Conservation (phyloP, 441 rosid genomes). For the Pelargonium citronellum region DNA sequence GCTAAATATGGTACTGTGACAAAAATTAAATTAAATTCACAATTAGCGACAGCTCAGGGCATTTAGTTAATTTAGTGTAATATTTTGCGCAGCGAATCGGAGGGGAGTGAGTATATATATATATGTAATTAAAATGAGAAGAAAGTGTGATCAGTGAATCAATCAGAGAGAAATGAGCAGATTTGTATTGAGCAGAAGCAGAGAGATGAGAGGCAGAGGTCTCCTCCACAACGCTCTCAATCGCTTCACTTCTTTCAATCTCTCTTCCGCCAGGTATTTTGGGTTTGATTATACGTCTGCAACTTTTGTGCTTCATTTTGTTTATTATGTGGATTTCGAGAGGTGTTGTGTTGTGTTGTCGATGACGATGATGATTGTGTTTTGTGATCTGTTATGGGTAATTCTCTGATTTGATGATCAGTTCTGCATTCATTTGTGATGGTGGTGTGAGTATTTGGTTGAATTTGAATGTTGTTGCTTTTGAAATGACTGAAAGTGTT, state of each 20-base stretch:
- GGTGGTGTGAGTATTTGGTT: background rate
- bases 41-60: too few relatives aligned
- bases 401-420: background rate
- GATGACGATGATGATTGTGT: background rate
- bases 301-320: background rate
- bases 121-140: background rate
- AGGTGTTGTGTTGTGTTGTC: background rate
- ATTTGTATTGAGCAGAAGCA: slow-evolving; percentile 23
- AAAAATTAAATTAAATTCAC: too few relatives aligned
- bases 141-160: background rate
- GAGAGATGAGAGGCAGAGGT: slow-evolving; percentile 25
- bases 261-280: slow-evolving; percentile 11
- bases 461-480: background rate
- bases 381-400: background rate
- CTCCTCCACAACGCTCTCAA: slow-evolving; percentile 25
- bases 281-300: background rate
- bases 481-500: background rate
- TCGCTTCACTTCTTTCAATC: slow-evolving; percentile 29
- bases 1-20: too few relatives aligned
- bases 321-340: background rate
- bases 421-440: background rate
- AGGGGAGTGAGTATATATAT: background rate
- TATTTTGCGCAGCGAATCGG: background rate
- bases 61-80: too few relatives aligned
- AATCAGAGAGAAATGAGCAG: slow-evolving; percentile 31